These are phyloP conservation scores for Albatrellus ellisii DNA, from an alignment of 768 basidiomycete species.

Conservation along the genomic window DNA sequence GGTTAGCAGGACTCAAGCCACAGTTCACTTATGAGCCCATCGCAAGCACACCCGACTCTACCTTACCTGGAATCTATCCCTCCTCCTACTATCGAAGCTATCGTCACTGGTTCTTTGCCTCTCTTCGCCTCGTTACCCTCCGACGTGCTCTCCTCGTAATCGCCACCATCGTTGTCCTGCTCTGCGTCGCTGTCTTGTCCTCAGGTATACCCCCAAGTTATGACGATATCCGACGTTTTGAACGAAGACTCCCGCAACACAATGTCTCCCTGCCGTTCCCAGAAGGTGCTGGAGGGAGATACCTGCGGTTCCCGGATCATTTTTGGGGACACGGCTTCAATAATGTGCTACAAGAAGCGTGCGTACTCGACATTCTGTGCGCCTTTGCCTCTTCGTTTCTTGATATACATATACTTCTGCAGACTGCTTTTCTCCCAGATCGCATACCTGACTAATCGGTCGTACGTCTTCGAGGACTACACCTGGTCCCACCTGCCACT, in stretches of 20 bases:
- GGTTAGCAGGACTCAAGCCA: no score
- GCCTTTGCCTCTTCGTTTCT: background rate
- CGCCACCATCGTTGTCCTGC: background rate
- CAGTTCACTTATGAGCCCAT: no score
- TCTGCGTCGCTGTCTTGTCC: no score
- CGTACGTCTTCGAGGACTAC: constrained; percentile 44
- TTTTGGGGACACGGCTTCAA: background rate
- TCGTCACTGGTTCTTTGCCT: background rate
- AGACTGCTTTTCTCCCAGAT: background rate
- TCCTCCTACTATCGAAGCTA: no score
- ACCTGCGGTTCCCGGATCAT: background rate
- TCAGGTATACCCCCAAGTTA: background rate
- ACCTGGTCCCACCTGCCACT: constrained; percentile 34
- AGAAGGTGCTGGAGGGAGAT: background rate
- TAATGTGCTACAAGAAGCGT: constrained; percentile 4
- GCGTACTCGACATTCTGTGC: background rate
- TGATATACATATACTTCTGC: background rate
- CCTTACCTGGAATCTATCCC: no score
- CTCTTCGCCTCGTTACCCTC: background rate
- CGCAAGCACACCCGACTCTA: no score
- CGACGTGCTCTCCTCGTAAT: background rate
- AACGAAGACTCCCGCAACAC: background rate
- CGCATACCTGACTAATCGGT: constrained; percentile 8
- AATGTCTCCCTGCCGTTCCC: background rate
- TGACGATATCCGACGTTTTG: background rate